phyloP scores from a whole-genome alignment of 2,329 filamentous ascomycete species.

The Cladosporium phlei region DNA sequence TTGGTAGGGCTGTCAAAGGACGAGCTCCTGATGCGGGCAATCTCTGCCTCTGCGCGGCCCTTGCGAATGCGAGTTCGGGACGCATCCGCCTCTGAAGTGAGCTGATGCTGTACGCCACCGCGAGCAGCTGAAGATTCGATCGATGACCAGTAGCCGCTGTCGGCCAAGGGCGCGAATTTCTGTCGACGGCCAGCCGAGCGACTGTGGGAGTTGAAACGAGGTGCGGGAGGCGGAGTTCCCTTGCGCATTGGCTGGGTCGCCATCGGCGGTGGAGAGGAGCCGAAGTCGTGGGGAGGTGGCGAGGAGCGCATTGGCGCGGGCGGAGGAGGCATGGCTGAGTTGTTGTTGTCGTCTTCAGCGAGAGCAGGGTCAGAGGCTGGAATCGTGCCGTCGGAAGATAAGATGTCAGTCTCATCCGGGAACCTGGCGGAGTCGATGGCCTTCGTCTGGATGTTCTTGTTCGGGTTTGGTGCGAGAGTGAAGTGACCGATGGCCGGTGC shows the following conservation, averaged over 20 bases:
- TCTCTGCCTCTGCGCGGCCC: slow-evolving; percentile 91
- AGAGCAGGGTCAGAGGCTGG: slow-evolving; percentile 48
- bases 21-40: slow-evolving; percentile 84
- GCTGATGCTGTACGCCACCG: slow-evolving; percentile 51
- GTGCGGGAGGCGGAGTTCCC: slow-evolving; percentile 70
- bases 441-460: slow-evolving; percentile 35
- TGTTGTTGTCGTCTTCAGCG: slow-evolving; percentile 41
- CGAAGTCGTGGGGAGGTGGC: slow-evolving; percentile 66
- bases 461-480: slow-evolving; percentile 29
- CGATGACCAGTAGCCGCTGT: slow-evolving; percentile 96
- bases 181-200: slow-evolving; percentile 63
- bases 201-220: slow-evolving; percentile 59
- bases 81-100: slow-evolving; percentile 68
- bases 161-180: slow-evolving; percentile 74
- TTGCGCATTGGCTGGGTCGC: slow-evolving; percentile 59
- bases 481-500: slow-evolving; percentile 36
- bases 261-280: slow-evolving; percentile 91
- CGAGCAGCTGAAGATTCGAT: slow-evolving; percentile 85
- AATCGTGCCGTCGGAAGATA: slow-evolving; percentile 50
- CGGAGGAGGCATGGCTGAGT: slow-evolving; percentile 38
- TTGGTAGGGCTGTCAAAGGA: slow-evolving; percentile 90
- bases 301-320: slow-evolving; percentile 55
- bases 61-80: slow-evolving; percentile 75
- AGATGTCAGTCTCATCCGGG: slow-evolving; percentile 43
- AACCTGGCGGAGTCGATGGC: slow-evolving; percentile 48